Percentiles rank a stretch among this genome's conserved stretches.
Conservation (phyloP, 2,329 filamentous ascomycete species). For the Septoria linicola region DNA sequence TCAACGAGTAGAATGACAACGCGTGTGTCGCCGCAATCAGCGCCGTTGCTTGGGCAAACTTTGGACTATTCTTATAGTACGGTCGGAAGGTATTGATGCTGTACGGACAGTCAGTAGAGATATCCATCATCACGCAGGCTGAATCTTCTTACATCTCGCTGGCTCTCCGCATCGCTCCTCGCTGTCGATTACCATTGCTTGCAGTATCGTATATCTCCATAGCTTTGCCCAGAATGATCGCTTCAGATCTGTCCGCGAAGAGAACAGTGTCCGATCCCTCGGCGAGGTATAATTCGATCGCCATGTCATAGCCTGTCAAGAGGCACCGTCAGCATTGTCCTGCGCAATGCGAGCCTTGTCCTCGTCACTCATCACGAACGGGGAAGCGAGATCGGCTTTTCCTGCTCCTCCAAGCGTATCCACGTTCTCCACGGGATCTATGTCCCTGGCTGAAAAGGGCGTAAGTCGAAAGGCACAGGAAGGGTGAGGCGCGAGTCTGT, state of each 20-base stretch:
- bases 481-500: neutral
- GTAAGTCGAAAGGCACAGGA: slow-evolving; percentile 17
- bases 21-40: slow-evolving; percentile 72
- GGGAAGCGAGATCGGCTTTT: slow-evolving; percentile 24
- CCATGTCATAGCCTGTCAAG: slow-evolving; percentile 59
- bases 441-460: slow-evolving; percentile 26
- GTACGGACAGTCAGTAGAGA: slow-evolving; percentile 17
- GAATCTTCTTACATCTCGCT: slow-evolving; percentile 63
- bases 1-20: slow-evolving; percentile 73
- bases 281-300: slow-evolving; percentile 57
- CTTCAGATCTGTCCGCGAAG: slow-evolving; percentile 53
- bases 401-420: slow-evolving; percentile 22
- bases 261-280: slow-evolving; percentile 50
- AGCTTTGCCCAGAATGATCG: slow-evolving; percentile 62
- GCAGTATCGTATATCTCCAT: slow-evolving; percentile 77
- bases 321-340: slow-evolving; percentile 24
- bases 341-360: slow-evolving; percentile 10
- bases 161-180: slow-evolving; percentile 75
- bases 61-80: slow-evolving; percentile 54
- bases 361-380: slow-evolving; percentile 24
- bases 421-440: slow-evolving; percentile 29
- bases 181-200: slow-evolving; percentile 73
- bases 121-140: slow-evolving; percentile 8
- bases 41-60: slow-evolving; percentile 59
- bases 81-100: slow-evolving; percentile 65